Percentiles rank a stretch among this genome's conserved stretches.
phyloP scores from a whole-genome alignment of 1,284 basidiomycete genomes.

The Nidula niveotomentosa region DNA sequence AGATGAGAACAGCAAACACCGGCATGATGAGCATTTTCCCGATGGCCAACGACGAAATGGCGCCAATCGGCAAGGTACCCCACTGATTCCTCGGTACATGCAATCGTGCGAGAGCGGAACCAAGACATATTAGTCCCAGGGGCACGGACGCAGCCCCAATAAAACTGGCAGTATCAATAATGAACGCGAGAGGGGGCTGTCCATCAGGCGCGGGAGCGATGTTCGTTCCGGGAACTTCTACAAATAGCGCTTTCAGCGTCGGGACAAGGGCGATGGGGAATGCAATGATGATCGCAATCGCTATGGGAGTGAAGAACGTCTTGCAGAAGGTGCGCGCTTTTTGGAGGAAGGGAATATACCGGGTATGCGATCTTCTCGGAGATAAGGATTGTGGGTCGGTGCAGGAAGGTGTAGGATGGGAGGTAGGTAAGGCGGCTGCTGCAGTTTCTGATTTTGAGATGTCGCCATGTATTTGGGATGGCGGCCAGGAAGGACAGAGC shows the following conservation, averaged over 20 bases:
- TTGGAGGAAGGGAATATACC: conserved; percentile 6
- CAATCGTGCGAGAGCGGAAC: conserved; percentile 72
- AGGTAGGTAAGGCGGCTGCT: neutral
- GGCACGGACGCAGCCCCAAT: conserved; percentile 76
- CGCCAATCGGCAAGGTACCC: conserved; percentile 61
- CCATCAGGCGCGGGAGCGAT: conserved; percentile 74
- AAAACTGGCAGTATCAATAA: conserved; percentile 66
- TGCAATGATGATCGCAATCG: conserved; percentile 64
- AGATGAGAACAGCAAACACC: conserved; percentile 66
- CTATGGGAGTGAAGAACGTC: conserved; percentile 52
- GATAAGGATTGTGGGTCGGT: neutral
- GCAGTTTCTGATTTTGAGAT: neutral
- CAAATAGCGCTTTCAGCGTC: conserved; percentile 73
- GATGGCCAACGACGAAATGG: conserved; percentile 61
- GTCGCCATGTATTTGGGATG: neutral
- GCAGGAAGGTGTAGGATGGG: neutral
- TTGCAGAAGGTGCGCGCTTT: conserved; percentile 29
- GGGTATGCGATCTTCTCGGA: too few species aligned
- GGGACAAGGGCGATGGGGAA: conserved; percentile 68
- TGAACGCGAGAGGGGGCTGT: conserved; percentile 68
- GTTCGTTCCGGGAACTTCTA: conserved; percentile 42
- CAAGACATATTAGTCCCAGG: conserved; percentile 70
- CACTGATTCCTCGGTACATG: conserved; percentile 51
- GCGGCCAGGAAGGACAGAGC: neutral
- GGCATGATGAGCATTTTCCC: conserved; percentile 71